These are phyloP conservation scores for Crithidia bombi DNA, from an alignment of 208 protist genomes.

Conservation along the genomic window DNA sequence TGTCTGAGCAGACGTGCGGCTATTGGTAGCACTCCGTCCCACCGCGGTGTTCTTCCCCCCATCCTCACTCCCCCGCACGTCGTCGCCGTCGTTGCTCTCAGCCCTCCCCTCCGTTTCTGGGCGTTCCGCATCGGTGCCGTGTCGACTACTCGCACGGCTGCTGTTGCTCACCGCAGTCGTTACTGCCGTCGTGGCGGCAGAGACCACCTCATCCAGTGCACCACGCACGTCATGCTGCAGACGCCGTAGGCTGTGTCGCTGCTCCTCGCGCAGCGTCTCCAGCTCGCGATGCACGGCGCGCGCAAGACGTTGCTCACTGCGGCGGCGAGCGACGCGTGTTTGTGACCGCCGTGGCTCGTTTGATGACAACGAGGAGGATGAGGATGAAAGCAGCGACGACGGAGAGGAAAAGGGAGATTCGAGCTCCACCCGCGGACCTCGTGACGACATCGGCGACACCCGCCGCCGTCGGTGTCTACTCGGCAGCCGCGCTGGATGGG, in stretches of 20 bases:
- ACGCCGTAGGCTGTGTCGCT: slow-evolving; percentile 17
- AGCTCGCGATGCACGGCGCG: slow-evolving; percentile 22
- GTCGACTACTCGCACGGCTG: slow-evolving; percentile 16
- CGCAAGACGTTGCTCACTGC: neutral
- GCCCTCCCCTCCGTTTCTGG: neutral
- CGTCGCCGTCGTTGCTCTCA: neutral
- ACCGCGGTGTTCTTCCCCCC: neutral
- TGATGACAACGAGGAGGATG: neutral
- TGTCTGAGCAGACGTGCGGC: neutral
- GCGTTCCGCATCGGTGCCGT: neutral
- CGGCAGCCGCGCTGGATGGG: neutral
- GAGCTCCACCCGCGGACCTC: neutral
- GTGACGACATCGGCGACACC: neutral
- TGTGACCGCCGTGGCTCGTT: neutral
- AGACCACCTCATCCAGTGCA: slow-evolving; percentile 16
- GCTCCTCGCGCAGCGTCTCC: slow-evolving; percentile 21
- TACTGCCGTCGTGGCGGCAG: neutral
- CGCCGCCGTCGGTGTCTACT: neutral
- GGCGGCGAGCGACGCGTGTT: neutral
- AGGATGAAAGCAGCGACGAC: slow-evolving; percentile 5
- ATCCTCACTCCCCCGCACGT: neutral
- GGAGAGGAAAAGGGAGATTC: neutral
- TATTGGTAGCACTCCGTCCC: neutral
- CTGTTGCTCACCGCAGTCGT: neutral
- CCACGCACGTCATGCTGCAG: slow-evolving; percentile 22